These are phyloP conservation scores for Trichoderma atrobrunneum DNA, from an alignment of 2,329 filamentous ascomycete genomes.

Conservation along the genomic window DNA sequence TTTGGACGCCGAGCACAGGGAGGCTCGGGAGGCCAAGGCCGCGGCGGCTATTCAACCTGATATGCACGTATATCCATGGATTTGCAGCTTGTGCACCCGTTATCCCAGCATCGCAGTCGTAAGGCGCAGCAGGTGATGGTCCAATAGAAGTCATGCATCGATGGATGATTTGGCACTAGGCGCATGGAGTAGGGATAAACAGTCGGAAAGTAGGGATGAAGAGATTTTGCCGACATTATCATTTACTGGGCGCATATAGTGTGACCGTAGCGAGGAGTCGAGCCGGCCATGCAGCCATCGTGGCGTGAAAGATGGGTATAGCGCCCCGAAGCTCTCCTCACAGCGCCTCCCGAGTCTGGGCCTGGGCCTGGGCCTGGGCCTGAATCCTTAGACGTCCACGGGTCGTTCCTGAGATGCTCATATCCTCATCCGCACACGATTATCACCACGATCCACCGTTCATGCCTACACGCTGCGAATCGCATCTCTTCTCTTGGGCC, in stretches of 20 bases:
- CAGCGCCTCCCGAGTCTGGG: background rate
- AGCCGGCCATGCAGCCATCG: slow-evolving; percentile 4
- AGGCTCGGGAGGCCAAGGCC: background rate
- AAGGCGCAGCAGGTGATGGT: background rate
- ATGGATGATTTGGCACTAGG: background rate
- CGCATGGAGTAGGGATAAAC: background rate
- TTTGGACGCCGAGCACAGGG: background rate
- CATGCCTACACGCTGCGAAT: background rate
- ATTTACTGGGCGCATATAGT: background rate
- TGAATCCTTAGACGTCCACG: background rate
- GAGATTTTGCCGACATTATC: background rate
- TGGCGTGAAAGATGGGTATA: background rate
- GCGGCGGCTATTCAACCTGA: background rate
- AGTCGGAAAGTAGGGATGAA: background rate
- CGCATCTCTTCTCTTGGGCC: background rate
- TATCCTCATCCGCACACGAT: background rate
- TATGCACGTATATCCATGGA: background rate
- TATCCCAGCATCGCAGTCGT: background rate
- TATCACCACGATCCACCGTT: background rate
- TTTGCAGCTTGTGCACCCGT: background rate
- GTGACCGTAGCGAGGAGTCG: background rate
- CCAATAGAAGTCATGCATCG: background rate
- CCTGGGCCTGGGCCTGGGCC: background rate
- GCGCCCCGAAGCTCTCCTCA: background rate
- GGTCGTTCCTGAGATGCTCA: background rate